Evolutionary conservation across 139 green algal genomes (phyloP), one percentile per base, ranked within the genome.

Genomic region (Chlorella sp.): DNA sequence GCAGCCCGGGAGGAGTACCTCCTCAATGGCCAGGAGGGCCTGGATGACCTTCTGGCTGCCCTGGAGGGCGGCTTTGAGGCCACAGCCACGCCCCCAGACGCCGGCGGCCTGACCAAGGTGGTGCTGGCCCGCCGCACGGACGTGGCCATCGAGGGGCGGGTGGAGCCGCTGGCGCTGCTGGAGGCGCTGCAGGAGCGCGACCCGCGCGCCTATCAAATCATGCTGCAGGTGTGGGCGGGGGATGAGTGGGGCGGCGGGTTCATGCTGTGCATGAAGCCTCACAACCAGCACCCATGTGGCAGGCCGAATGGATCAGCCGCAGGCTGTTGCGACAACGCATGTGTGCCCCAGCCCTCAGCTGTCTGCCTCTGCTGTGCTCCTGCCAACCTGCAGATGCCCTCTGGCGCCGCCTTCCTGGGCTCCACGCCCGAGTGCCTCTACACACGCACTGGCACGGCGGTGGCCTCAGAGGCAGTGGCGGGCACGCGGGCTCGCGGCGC

Each of bases 381-480:
- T n/a, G n/a, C 2, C 34, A 36, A 9, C 28, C 2, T 68, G 74
- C 87, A 90, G 83, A 83, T 95, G 36, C 84, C 91, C 7, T 72
- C 69, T 15, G 94, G 93, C 9, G 84, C 90, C 26, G 75, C 89
- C n/a, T 99, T 99, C 82, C 34, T 99, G 26, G 94, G 89, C 21
- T 96, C 88, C 86, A 98, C 96, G 0, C 97, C 97, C 1, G 97
- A 99, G 92, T 92, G 96, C 20, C 91, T 99, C 38, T 99, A 98
- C 87, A 87, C 87, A 4, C 90, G 95, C 56, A 95, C 83, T 2
- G 95, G 94, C 6, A 34, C 85, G 0, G 69, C 76, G 4, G 91
- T 98, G 2, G 94, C 95, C 25, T 94, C 84, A 36, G 97, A 99
- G 91, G 96, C 97, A 0, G 95, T 99, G 39, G 97, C 97, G 11